Base-by-base conservation (phyloP, 352 stramenopile genomes). In the Phytophthora macrochlamydospora region DNA sequence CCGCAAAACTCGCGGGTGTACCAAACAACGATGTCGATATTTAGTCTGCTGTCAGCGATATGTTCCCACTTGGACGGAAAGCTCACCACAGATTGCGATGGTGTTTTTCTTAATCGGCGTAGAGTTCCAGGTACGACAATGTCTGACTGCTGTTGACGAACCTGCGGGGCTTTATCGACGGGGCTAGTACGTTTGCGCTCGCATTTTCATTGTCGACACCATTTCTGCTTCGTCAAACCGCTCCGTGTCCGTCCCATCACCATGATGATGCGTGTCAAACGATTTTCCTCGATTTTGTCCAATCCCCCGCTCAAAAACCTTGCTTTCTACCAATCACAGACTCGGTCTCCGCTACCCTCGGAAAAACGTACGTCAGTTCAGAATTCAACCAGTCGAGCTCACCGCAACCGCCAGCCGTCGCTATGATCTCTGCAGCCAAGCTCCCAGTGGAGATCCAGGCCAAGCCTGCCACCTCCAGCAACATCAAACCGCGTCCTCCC, bases 401-500 rank as follows among this genome's bases (percentile, higher is more conserved):
- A 29, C 1, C 13, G 14, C 46, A 18, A 52, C 24, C 46, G 33
- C n/a, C 14, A 38, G 4, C 46, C 46, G 30, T 52, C 45, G 4
- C 12, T 2, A 33, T 52, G 46, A 18, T 18, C 18, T 52, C 30
- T 13, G 8, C 28, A 5, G 12, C 46, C 46, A 31, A 38, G 28
- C 18, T 52, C 18, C 28, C 30, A 2, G 24, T 38, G 24, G 28
- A 33, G 3, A 24, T 18, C 28, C 24, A 33, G 33, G 28, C 24
- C 33, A 38, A 52, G 18, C 6, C 46, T 13, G 8, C 38, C 6
- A 2, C 31, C 30, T 44, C 38, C 48, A 55, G 24, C 11, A 50
- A 24, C 43, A 69, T 40, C 45, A 69, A 64, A 37, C 42, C 61
- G 2, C 71, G 55, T 11, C 77, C 82, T 29, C 84, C 86, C 43